Evolutionary conservation across 331 rosid genomes (phyloP), one percentile per base, ranked within the genome.

Genomic region (Saraca asoca): DNA sequence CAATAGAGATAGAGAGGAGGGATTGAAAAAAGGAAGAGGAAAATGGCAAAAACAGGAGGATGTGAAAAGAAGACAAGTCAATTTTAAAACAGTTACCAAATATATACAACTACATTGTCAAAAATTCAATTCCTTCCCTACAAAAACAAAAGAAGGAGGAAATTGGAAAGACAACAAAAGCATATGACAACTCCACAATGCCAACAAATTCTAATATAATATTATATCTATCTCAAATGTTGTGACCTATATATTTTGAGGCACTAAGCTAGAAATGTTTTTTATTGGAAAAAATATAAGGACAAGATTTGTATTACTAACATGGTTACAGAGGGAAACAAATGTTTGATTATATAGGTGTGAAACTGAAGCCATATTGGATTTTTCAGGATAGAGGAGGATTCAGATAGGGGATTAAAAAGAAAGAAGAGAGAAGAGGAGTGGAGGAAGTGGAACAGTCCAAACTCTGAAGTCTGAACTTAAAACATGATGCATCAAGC

Each of bases 51-150:
- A 59, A 48, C 58, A 73, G 70, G 51, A 61, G 41, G 72, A 45
- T 71, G 51, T 33, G 63, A 78, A 73, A 81, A 80, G 90, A 85
- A 78, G 92, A 88, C 95, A 85, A 85, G 75, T 71, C 80, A 55
- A 68, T 74, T 78, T 76, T 60, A 73, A 74, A 82, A 84, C 86
- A 64, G 82, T 68, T 80, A 60, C 85, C 84, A 79, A 75, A 66
- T 83, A 68, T 56, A 78, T 51, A 75, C n/a, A n/a, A n/a, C n/a
- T n/a, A n/a, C n/a, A n/a, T n/a, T n/a, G n/a, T n/a, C n/a, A n/a
- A n/a, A n/a, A 79, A 70, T 75, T 83, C 63, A 85, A 75, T 71
- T 66, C 82, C 65, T 4, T 69, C 35, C 66, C 79, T n/a, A 59
- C 73, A 71, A 81, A 83, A 79, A 80, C 87, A 82, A 82, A 80